Conservation (phyloP, 148 eudicot species). For the Gaultheria prostrata region DNA sequence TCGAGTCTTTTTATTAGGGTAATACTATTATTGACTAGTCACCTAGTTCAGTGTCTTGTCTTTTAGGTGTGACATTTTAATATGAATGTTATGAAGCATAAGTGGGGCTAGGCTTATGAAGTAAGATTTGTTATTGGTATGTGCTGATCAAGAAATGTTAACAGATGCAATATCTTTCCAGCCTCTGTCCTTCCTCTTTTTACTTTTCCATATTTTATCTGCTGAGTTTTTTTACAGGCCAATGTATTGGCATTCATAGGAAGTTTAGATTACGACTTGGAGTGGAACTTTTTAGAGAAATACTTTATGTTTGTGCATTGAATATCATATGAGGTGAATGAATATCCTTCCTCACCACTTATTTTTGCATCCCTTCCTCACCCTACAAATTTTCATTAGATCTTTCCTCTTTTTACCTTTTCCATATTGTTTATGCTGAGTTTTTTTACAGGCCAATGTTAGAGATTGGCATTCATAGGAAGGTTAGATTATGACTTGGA, state of each 20-base stretch:
- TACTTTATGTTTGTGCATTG: neutral
- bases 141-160: neutral
- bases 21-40: neutral
- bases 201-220: neutral
- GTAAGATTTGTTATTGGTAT: neutral
- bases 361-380: neutral
- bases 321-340: conserved; percentile 1
- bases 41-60: neutral
- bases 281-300: neutral
- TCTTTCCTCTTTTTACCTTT: neutral
- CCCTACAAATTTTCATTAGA: neutral
- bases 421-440: neutral
- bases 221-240: neutral
- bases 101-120: neutral
- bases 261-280: neutral
- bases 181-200: neutral
- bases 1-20: neutral
- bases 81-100: neutral
- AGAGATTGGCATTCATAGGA: neutral
- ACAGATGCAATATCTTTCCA: neutral
- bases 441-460: neutral
- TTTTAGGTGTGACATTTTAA: neutral
- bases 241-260: neutral
- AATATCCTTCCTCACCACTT: neutral
- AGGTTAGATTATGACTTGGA: neutral